Evolutionary conservation across 768 basidiomycete genomes (phyloP).

Genomic region (Mrakia frigida): DNA sequence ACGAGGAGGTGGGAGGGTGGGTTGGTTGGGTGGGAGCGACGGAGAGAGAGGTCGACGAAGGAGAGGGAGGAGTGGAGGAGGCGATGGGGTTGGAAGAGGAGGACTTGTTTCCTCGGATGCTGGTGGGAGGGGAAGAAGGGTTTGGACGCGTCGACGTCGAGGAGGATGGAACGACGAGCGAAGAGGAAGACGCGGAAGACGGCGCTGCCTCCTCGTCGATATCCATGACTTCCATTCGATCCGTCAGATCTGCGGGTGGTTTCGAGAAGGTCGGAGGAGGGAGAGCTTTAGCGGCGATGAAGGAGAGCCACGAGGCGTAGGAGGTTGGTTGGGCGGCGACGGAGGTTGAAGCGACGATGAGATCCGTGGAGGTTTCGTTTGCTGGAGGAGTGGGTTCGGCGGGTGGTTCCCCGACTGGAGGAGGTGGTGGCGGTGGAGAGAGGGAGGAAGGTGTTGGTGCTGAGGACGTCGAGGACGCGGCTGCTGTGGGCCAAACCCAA

Average conservation of each 20-base stretch:
- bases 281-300: conserved; percentile 11
- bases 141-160: background rate
- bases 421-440: background rate
- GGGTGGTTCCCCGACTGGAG: too few species aligned
- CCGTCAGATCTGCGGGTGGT: background rate
- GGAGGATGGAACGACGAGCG: background rate
- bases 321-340: background rate
- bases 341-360: background rate
- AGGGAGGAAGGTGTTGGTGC: background rate
- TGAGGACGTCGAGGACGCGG: background rate
- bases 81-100: background rate
- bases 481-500: conserved; percentile 21
- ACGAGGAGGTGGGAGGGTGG: background rate
- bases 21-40: background rate
- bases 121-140: background rate
- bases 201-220: conserved; percentile 1
- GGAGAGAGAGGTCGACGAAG: background rate
- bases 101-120: background rate
- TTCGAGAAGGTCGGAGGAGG: conserved; percentile 9
- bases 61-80: background rate
- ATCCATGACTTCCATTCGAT: conserved; percentile 26
- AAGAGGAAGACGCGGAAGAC: background rate
- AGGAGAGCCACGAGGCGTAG: conserved; percentile 16
- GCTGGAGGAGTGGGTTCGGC: background rate
- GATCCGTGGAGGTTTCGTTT: background rate